Conservation (phyloP, 2,329 filamentous ascomycete species). For the Pseudocercospora ulei region DNA sequence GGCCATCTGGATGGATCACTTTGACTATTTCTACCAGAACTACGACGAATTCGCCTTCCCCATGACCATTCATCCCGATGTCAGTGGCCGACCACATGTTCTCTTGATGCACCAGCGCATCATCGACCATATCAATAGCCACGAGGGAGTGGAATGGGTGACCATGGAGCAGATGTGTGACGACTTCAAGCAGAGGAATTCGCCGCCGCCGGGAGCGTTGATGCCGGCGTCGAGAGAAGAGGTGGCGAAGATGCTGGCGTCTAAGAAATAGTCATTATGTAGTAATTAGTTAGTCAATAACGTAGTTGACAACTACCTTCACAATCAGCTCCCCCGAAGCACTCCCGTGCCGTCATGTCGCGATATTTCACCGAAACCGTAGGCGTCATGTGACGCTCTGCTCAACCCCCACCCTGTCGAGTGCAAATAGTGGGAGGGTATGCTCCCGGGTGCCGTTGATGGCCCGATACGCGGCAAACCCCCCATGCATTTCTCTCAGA, state of each 20-base stretch:
- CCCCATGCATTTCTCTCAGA: background rate
- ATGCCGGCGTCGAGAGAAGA: slow-evolving; percentile 48
- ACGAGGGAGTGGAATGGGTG: slow-evolving; percentile 52
- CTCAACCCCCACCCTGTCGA: background rate
- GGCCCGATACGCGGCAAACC: background rate
- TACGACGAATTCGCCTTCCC: slow-evolving; percentile 68
- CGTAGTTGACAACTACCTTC: too few relatives aligned
- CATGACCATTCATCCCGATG: slow-evolving; percentile 60
- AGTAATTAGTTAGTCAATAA: too few relatives aligned
- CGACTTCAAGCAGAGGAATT: slow-evolving; percentile 58
- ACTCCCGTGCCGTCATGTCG: too few relatives aligned
- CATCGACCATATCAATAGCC: slow-evolving; percentile 59
- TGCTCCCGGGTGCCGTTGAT: too few relatives aligned
- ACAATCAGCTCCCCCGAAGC: too few relatives aligned
- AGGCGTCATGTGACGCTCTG: too few relatives aligned
- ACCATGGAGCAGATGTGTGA: slow-evolving; percentile 61
- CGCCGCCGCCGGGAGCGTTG: slow-evolving; percentile 47
- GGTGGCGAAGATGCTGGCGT: slow-evolving; percentile 35
- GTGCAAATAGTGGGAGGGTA: background rate
- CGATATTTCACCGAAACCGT: too few relatives aligned
- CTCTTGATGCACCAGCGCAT: slow-evolving; percentile 61
- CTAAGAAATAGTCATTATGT: background rate
- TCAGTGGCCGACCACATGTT: slow-evolving; percentile 59
- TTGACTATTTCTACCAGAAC: slow-evolving; percentile 64
- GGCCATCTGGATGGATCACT: slow-evolving; percentile 55